Evolutionary conservation across 495 filamentous ascomycete species (phyloP), one percentile per base, ranked within the genome.

Genomic region (Aspergillus panamensis): DNA sequence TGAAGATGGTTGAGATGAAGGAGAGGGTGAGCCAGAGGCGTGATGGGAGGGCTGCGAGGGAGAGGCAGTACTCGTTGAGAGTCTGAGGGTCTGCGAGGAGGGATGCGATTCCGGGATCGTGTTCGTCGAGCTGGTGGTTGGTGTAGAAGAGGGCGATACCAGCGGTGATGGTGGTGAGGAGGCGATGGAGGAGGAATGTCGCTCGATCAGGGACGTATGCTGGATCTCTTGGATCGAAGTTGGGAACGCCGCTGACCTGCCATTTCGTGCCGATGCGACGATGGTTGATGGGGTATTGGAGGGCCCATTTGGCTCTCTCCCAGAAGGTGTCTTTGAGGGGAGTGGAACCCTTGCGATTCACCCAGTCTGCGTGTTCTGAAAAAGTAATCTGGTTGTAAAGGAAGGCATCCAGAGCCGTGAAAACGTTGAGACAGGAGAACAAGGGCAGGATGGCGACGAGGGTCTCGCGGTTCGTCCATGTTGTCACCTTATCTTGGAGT

Each of bases 181-280:
- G 25, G 8, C 25, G 39, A 19, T 55, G 14, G 12, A 45, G 20
- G 29, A 55, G 16, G 20, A 53, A 53, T 5, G 17, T 8, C 5
- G 37, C 31, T 30, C 42, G 21, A 9, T 6, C 20, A 3, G 40
- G 40, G 8, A 47, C 19, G 17, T 17, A 32, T n/a, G 17, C 10
- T 5, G 25, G 52, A 19, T 13, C 19, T 1, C 12, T n/a, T 6
- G 52, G 5, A 19, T 55, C 42, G 20, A 55, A 55, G 3, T 14
- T 8, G 10, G n/a, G 16, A 19, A 47, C 20, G 1, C 6, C 12
- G 25, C 5, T 6, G 4, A 47, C 19, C 40, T 47, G 52, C 40
- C 52, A 55, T 20, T 55, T 47, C 3, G 52, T 55, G 16, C 52
- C 40, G 31, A 55, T 8, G 3, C 52, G 52, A 19, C 52, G 52